These are phyloP conservation scores for Flaveria floridana DNA, from an alignment of 140 eudicot species.

Conservation along the genomic window DNA sequence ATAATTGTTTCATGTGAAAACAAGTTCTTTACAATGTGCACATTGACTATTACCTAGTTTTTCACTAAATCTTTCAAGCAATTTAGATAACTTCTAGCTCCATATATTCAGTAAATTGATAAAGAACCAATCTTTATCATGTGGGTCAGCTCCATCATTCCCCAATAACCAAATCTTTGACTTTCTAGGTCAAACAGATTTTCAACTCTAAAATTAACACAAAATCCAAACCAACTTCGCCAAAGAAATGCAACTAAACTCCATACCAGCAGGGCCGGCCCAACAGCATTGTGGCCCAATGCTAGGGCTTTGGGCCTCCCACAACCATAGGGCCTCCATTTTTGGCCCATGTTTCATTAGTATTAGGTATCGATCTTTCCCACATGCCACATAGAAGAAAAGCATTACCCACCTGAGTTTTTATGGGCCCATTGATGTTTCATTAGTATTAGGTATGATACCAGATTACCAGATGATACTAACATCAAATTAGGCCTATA, in stretches of 20 bases:
- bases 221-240: background rate
- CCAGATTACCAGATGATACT: background rate
- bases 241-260: constrained; percentile 9
- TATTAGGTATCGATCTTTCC: too few species aligned
- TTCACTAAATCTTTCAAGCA: background rate
- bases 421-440: too few species aligned
- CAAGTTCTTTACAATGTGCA: background rate
- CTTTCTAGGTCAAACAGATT: constrained; percentile 21
- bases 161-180: background rate
- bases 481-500: constrained; percentile 8
- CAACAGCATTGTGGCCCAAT: too few species aligned
- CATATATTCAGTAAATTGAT: background rate
- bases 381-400: too few species aligned
- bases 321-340: too few species aligned
- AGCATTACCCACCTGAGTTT: too few species aligned
- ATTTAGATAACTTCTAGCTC: background rate
- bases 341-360: too few species aligned
- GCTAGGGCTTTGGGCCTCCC: too few species aligned
- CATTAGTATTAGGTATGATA: too few species aligned
- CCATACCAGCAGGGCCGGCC: too few species aligned
- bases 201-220: background rate
- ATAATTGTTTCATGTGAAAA: background rate
- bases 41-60: background rate
- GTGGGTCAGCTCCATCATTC: constrained; percentile 7
- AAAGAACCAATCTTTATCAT: background rate